These are phyloP conservation scores for Urochloa ruziziensis DNA, from an alignment of 176 grass and related monocot species.

Conservation along the genomic window DNA sequence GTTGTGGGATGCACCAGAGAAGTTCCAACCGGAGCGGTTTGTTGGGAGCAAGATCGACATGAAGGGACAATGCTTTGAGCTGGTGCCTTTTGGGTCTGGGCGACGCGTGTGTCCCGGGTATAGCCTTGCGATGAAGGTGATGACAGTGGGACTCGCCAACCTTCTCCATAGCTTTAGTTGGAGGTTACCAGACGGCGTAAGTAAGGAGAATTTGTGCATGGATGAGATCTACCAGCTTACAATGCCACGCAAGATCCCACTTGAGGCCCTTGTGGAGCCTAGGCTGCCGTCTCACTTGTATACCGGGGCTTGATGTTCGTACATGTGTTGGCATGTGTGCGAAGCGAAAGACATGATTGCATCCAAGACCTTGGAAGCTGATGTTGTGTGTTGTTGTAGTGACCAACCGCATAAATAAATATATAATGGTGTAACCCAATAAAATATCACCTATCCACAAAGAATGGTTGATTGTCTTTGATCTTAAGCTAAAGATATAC, in stretches of 20 bases:
- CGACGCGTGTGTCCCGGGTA: conserved; percentile 63
- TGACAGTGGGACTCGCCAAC: conserved; percentile 47
- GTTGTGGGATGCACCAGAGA: conserved; percentile 43
- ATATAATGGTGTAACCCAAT: no score
- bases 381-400: no score
- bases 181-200: conserved; percentile 39
- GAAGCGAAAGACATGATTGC: no score
- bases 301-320: no score
- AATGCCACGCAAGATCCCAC: conserved; percentile 1
- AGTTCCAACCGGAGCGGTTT: conserved; percentile 49
- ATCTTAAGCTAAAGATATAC: no score
- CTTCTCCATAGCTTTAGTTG: conserved; percentile 53
- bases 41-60: conserved; percentile 43
- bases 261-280: no score
- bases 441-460: no score
- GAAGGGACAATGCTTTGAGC: conserved; percentile 54
- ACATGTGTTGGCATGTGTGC: no score
- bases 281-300: no score
- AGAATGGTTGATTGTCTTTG: no score
- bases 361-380: no score
- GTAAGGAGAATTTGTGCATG: conserved; percentile 44
- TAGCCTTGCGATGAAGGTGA: conserved; percentile 52
- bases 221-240: conserved; percentile 22
- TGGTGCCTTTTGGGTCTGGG: conserved; percentile 52
- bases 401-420: no score